Conservation (phyloP, 73 alveolate species). For the Uronychia setigera region DNA sequence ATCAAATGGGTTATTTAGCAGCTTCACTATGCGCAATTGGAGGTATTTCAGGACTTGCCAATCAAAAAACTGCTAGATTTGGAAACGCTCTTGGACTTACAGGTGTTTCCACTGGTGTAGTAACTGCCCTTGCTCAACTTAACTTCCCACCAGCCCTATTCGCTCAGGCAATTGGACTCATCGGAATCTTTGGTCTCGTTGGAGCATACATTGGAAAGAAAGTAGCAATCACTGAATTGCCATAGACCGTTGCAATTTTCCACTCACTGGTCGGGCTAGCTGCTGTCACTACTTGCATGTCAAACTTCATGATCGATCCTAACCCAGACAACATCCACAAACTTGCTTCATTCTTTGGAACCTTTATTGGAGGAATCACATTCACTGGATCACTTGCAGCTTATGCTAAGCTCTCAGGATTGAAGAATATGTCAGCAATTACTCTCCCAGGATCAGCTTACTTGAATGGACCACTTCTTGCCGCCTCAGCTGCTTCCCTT, state of each 20-base stretch:
- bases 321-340: constrained; percentile 26
- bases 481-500: not conserved
- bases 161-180: constrained; percentile 5
- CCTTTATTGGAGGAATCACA: constrained; percentile 65
- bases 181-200: constrained; percentile 2
- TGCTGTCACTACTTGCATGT: constrained; percentile 63
- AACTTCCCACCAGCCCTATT: constrained; percentile 21
- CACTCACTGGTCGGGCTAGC: constrained; percentile 70
- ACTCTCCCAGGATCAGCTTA: not conserved
- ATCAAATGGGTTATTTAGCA: constrained; percentile 67
- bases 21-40: constrained; percentile 65
- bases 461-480: not conserved
- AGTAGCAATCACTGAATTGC: constrained; percentile 58
- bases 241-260: constrained; percentile 66
- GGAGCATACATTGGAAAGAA: constrained; percentile 25
- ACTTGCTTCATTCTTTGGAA: constrained; percentile 53
- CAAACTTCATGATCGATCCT: constrained; percentile 17
- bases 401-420: not conserved
- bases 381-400: constrained; percentile 51
- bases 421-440: not conserved
- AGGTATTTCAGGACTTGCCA: constrained; percentile 75
- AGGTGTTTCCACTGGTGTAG: constrained; percentile 56
- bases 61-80: constrained; percentile 71
- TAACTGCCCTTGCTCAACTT: constrained; percentile 40
- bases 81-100: constrained; percentile 66